Evolutionary conservation across 805 yeast species (phyloP), one percentile per base, ranked within the genome.

Genomic region (Suhomyces sp.): DNA sequence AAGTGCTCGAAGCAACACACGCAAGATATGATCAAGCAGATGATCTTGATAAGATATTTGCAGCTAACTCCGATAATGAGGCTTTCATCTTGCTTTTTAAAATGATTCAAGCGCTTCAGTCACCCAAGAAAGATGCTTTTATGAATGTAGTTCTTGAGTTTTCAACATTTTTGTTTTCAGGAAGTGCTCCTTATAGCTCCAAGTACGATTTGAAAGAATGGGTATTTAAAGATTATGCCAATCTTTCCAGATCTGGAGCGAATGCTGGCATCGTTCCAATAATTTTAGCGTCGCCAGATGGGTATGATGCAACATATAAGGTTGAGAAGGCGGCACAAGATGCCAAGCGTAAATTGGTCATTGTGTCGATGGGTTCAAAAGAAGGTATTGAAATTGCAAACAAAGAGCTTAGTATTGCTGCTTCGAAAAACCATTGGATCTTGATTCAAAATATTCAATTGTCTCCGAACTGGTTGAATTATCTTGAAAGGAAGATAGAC

Each of bases 381-480:
- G 95, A 87, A 55, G 81, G 85, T 7, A 55, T 67, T 2, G 72
- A 64, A 3, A 59, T 68, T 25, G 90, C 91, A 0, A 75, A 73
- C 15, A 59, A 64, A 32, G 76, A 77, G n/a, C 59, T 87, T 6
- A 49, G 54, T 1, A 56, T 53, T 7, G 76, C 78, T 0, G 51
- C 70, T 1, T 59, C 53, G n/a, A 51, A 51, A 1, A 88, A 86
- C 0, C 48, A 55, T 1, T 88, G 96, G 96, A 56, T 91, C 0
- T 48, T 90, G 19, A 56, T 91, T 19, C 95, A 91, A 52, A 90
- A 90, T 50, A 64, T 86, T 9, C 96, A 91, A 40, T 72, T 83
- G 70, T 77, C 93, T 0, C 62, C 73, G 1, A 55, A 52, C 3
- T 83, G 95, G 88, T 60, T 85, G 18, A 74, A 70, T 10, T 50